A percentile compares a stretch with the other conserved stretches of the same genome.
Conservation (phyloP, 371 early-diverging fungal species). For the Apophysomyces variabilis region DNA sequence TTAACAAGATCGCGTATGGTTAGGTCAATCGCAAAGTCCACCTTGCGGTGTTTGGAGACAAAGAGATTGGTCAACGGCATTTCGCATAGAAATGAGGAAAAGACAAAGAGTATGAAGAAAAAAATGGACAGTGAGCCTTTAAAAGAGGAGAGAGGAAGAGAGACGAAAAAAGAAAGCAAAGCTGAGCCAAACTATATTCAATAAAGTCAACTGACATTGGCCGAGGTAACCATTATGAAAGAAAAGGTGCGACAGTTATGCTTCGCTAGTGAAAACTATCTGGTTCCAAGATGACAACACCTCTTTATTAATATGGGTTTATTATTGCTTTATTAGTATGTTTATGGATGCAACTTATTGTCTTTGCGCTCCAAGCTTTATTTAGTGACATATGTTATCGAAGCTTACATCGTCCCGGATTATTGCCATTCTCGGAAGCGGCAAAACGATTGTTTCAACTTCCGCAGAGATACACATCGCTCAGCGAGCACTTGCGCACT, state of each 20-base stretch:
- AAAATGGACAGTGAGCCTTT: neutral
- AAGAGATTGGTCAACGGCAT: constrained; percentile 38
- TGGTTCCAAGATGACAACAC: too few relatives aligned
- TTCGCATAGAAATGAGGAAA: neutral
- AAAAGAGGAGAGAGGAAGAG: constrained; percentile 7
- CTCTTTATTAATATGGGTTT: too few relatives aligned
- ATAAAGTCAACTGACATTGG: constrained; percentile 5
- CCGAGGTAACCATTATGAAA: neutral
- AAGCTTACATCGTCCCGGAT: too few relatives aligned
- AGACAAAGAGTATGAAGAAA: neutral
- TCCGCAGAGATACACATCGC: too few relatives aligned
- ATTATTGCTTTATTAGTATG: too few relatives aligned
- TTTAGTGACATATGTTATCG: too few relatives aligned
- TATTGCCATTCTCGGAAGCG: too few relatives aligned
- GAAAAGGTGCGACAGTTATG: neutral
- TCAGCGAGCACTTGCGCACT: too few relatives aligned
- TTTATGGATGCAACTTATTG: too few relatives aligned
- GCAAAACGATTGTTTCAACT: too few relatives aligned
- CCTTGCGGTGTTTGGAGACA: constrained; percentile 35
- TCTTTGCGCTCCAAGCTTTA: too few relatives aligned
- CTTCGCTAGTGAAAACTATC: too few relatives aligned
- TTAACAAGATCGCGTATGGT: constrained; percentile 38
- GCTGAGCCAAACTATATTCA: neutral
- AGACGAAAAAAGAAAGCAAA: neutral
- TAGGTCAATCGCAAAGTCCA: constrained; percentile 30